Conservation (phyloP, 2,329 filamentous ascomycete species). For the Trichophyton simii region DNA sequence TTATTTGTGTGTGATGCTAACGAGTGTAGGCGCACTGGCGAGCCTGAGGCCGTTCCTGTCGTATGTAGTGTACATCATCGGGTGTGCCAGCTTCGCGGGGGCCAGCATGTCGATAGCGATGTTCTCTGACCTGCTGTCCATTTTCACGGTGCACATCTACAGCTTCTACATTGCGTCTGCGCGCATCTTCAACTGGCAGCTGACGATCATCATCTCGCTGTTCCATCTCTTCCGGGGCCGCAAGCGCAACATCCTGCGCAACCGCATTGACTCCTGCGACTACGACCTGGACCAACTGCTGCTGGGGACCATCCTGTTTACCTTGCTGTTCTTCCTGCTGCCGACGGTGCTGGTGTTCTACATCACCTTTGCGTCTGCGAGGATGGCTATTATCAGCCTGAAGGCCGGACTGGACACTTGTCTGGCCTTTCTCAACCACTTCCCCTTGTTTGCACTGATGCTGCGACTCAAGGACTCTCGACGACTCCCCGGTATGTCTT, state of each 20-base stretch:
- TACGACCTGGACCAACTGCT: slow-evolving; percentile 96
- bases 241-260: slow-evolving; percentile 91
- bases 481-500: slow-evolving; percentile 60
- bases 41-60: slow-evolving; percentile 70
- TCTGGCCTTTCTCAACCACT: slow-evolving; percentile 90
- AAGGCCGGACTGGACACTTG: slow-evolving; percentile 87
- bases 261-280: slow-evolving; percentile 96
- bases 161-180: slow-evolving; percentile 96
- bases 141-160: slow-evolving; percentile 91
- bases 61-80: slow-evolving; percentile 78
- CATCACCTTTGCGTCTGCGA: slow-evolving; percentile 82
- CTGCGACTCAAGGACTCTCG: slow-evolving; percentile 83
- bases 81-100: slow-evolving; percentile 86
- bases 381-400: slow-evolving; percentile 87
- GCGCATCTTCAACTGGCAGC: slow-evolving; percentile 96
- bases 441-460: slow-evolving; percentile 95
- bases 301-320: slow-evolving; percentile 92
- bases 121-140: slow-evolving; percentile 83
- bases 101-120: slow-evolving; percentile 95
- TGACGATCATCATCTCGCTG: slow-evolving; percentile 91
- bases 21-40: slow-evolving; percentile 54
- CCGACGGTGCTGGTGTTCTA: slow-evolving; percentile 96
- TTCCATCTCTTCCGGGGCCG: slow-evolving; percentile 97
- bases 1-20: background rate
- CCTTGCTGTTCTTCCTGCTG: slow-evolving; percentile 82